Evolutionary conservation across 2,329 filamentous ascomycete species (phyloP), one percentile per base, ranked within the genome.

Genomic region (Amesomyces nigricolor): DNA sequence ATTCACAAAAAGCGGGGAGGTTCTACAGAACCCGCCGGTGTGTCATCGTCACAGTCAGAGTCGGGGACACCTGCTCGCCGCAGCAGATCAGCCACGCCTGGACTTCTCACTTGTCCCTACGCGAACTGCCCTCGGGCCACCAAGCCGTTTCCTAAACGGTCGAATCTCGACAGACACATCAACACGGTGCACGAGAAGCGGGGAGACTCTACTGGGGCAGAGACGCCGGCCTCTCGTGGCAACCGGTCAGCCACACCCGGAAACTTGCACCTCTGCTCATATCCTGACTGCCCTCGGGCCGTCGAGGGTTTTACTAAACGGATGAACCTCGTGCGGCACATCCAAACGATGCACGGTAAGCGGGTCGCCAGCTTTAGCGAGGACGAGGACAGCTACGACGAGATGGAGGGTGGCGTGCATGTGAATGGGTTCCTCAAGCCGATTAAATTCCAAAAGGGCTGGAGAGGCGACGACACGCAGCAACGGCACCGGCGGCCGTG

Each of bases 351-450:
- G 11, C 80, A 82, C 62, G 65, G 63, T 9, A 58, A 65, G 58
- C 39, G 42, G 26, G 53, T 16, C 19, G 16, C 49, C 16, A 19
- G 54, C 19, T 22, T 49, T 16, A 39, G 32, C 8, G 43, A 51
- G 1, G 65, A 65, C 11, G 63, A 72, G 32, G 71, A 72, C 17
- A 72, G 76, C 56, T 78, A 74, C 63, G 79, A 77, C 54, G 80
- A 83, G 63, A 78, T 82, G 63, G 62, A 75, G 8, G 86, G 84
- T 0, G 85, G 76, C 0, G 81, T 88, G 17, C 86, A 88, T 62
- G 77, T 82, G 1, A 86, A 89, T 67, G 82, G 86, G 0, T 89
- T 87, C 63, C 61, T 89, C 62, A 73, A 75, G 64, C 77, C 79
- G 4, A 75, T 88, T 51, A 71, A 73, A 55, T 68, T 73, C 0